phyloP scores from a whole-genome alignment of 805 yeast genomes.

The Candida coquimbonensis region DNA sequence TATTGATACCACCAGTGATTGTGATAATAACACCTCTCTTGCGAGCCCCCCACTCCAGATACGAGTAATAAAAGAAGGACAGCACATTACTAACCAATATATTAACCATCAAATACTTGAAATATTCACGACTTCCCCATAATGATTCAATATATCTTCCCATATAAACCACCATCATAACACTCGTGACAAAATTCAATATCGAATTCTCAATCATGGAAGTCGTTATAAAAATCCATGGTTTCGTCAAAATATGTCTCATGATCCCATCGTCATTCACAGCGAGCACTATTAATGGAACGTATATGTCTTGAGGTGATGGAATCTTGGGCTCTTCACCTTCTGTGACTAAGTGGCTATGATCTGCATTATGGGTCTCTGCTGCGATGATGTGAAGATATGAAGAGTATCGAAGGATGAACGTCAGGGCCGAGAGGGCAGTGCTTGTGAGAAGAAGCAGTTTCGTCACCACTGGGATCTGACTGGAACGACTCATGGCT shows the following conservation, averaged over 20 bases:
- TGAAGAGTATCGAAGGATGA: constrained; percentile 26
- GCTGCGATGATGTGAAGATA: constrained; percentile 22
- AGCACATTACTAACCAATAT: constrained; percentile 30
- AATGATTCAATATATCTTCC: constrained; percentile 48
- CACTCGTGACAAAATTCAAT: constrained; percentile 30
- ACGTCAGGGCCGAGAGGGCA: constrained; percentile 22
- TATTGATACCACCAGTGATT: constrained; percentile 13
- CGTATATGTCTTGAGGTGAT: constrained; percentile 39
- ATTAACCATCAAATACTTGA: constrained; percentile 32
- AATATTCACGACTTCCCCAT: constrained; percentile 46
- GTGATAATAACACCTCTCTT: constrained; percentile 7
- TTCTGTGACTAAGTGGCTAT: constrained; percentile 16
- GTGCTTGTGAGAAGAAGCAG: constrained; percentile 17
- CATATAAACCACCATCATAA: constrained; percentile 37
- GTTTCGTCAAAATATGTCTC: constrained; percentile 32
- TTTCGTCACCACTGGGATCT: constrained; percentile 28
- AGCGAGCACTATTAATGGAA: constrained; percentile 44
- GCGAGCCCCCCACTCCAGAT: constrained; percentile 3
- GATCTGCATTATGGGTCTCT: constrained; percentile 17
- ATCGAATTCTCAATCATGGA: constrained; percentile 40
- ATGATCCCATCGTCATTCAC: constrained; percentile 25
- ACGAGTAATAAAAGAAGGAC: constrained; percentile 25
- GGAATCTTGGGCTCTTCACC: constrained; percentile 20
- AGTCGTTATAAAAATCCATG: constrained; percentile 46
- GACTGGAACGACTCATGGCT: constrained; percentile 1